A percentile compares a stretch with the other conserved stretches of the same genome.
Evolutionary conservation across 805 yeast species (phyloP).

Genomic region (Starmerella apis): DNA sequence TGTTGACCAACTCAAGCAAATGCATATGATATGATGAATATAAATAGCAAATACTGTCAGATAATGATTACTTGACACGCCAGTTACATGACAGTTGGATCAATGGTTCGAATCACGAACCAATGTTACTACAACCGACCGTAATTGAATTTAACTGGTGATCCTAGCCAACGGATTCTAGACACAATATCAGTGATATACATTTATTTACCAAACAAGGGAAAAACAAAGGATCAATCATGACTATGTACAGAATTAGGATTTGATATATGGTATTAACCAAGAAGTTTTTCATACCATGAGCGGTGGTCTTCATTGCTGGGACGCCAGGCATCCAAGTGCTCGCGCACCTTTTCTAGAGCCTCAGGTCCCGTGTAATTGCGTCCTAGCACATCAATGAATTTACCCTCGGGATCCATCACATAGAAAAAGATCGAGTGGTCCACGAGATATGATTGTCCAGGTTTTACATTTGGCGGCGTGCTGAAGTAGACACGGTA

Average conservation of each 20-base stretch:
- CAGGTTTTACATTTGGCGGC: constrained; percentile 86
- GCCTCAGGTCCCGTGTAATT: constrained; percentile 75
- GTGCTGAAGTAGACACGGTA: constrained; percentile 96
- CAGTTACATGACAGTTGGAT: too few relatives aligned
- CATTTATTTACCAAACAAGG: too few relatives aligned
- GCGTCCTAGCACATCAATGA: constrained; percentile 88
- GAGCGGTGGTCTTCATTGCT: constrained; percentile 17
- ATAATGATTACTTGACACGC: too few relatives aligned
- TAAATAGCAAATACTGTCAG: too few relatives aligned
- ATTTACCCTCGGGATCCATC: constrained; percentile 98
- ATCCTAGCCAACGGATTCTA: too few relatives aligned
- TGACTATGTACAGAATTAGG: constrained; percentile 3
- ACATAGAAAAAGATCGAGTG: constrained; percentile 94
- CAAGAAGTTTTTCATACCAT: constrained; percentile 19
- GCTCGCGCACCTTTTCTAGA: constrained; percentile 61
- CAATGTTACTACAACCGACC: too few relatives aligned
- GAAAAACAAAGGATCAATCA: too few relatives aligned
- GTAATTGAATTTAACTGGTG: too few relatives aligned
- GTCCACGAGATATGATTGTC: constrained; percentile 92
- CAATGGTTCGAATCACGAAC: too few relatives aligned
- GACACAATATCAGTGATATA: too few relatives aligned
- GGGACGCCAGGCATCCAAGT: constrained; percentile 67
- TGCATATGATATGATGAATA: too few relatives aligned
- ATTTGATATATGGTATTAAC: background rate
- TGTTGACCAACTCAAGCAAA: too few relatives aligned